Conservation (phyloP, 441 rosid genomes). For the Cnidoscolus chayamansa region DNA sequence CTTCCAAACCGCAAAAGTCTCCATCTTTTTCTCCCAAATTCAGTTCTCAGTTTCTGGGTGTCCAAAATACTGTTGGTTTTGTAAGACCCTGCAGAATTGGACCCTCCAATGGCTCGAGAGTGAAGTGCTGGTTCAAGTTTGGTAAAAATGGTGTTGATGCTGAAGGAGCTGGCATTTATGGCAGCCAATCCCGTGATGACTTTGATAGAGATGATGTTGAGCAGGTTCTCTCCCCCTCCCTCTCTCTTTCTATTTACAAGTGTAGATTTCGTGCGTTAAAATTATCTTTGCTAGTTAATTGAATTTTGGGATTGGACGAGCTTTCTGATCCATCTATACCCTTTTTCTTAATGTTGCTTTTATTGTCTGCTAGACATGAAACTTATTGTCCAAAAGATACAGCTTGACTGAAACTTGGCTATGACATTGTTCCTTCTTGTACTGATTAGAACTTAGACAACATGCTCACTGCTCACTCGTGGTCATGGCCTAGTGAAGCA, state of each 20-base stretch:
- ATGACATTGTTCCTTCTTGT: too few species aligned
- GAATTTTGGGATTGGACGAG: neutral
- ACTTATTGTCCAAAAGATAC: too few species aligned
- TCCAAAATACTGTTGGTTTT: slow-evolving; percentile 27
- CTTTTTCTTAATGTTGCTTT: neutral
- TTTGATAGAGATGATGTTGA: slow-evolving; percentile 89
- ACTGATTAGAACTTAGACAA: too few species aligned
- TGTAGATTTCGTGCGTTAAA: neutral
- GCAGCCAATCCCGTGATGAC: slow-evolving; percentile 78
- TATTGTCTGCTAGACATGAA: neutral
- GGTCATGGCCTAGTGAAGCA: too few species aligned
- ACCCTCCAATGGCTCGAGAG: slow-evolving; percentile 69
- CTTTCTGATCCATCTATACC: neutral
- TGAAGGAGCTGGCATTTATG: slow-evolving; percentile 88
- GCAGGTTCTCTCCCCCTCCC: slow-evolving; percentile 43
- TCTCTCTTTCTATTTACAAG: neutral
- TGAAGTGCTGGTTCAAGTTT: slow-evolving; percentile 77
- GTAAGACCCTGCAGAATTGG: slow-evolving; percentile 45
- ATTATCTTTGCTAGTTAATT: neutral
- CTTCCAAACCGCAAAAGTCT: slow-evolving; percentile 34
- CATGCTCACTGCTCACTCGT: too few species aligned
- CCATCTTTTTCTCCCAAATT: slow-evolving; percentile 31
- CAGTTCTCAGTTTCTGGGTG: slow-evolving; percentile 55
- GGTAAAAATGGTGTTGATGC: slow-evolving; percentile 89
- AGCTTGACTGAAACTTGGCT: too few species aligned